These are phyloP conservation scores for Pyrus pyrifolia DNA, from an alignment of 306 rosid genomes.

Conservation along the genomic window DNA sequence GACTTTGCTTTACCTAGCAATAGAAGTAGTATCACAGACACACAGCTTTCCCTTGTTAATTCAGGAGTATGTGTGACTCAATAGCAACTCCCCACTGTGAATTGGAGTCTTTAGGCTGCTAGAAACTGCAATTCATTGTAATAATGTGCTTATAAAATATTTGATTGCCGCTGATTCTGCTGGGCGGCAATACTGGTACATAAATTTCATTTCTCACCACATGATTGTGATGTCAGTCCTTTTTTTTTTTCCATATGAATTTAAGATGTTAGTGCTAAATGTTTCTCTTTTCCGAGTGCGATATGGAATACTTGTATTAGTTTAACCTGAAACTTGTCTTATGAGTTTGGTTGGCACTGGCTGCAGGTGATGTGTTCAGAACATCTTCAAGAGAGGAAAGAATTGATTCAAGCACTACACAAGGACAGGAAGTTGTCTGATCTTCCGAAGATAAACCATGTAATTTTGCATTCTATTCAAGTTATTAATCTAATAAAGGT, in stretches of 20 bases:
- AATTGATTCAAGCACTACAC: slow-evolving; percentile 48
- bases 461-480: background rate
- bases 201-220: too few relatives aligned
- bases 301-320: background rate
- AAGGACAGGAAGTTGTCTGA: slow-evolving; percentile 56
- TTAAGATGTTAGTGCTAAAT: background rate
- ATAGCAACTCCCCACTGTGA: background rate
- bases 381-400: slow-evolving; percentile 57
- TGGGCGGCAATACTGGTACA: background rate
- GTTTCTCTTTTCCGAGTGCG: background rate
- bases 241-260: background rate
- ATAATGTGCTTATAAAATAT: background rate
- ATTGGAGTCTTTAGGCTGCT: background rate
- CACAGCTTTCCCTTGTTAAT: background rate
- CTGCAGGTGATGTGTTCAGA: slow-evolving; percentile 72
- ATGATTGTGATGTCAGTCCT: background rate
- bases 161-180: background rate
- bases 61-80: background rate
- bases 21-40: background rate
- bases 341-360: slow-evolving; percentile 17
- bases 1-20: background rate
- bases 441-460: slow-evolving; percentile 85
- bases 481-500: too few relatives aligned
- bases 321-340: slow-evolving; percentile 1
- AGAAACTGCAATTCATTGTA: background rate